A percentile compares a stretch with the other conserved stretches of the same genome.
Conservation (phyloP, 805 yeast species). For the Wickerhamomyces subpelliculosus region DNA sequence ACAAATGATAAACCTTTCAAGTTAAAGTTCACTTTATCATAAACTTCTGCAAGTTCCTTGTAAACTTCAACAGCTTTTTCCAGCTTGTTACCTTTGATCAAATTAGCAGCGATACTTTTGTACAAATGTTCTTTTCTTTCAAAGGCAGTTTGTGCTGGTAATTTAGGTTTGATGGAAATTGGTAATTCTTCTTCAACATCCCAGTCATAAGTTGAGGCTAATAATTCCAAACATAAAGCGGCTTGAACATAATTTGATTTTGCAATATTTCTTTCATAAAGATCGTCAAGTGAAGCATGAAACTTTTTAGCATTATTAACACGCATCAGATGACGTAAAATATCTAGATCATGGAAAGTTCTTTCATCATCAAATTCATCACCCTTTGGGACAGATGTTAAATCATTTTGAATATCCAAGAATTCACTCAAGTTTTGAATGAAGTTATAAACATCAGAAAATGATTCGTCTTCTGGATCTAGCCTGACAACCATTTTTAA, state of each 20-base stretch:
- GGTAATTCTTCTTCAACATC: constrained; percentile 49
- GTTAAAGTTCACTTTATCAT: constrained; percentile 67
- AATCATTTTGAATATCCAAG: constrained; percentile 56
- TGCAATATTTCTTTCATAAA: constrained; percentile 56
- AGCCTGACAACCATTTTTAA: constrained; percentile 43
- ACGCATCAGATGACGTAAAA: constrained; percentile 68
- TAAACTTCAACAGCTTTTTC: constrained; percentile 78
- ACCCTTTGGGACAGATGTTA: constrained; percentile 69
- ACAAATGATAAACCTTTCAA: constrained; percentile 68
- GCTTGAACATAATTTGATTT: constrained; percentile 73
- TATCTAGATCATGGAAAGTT: constrained; percentile 69
- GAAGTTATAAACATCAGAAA: constrained; percentile 39
- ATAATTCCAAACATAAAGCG: constrained; percentile 68
- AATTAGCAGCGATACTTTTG: constrained; percentile 64
- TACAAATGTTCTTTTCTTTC: constrained; percentile 70
- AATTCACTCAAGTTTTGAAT: constrained; percentile 53
- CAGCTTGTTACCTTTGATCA: constrained; percentile 61
- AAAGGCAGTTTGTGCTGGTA: constrained; percentile 78
- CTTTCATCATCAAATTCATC: constrained; percentile 85
- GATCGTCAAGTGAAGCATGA: constrained; percentile 68
- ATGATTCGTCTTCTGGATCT: constrained; percentile 62
- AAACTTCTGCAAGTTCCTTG: constrained; percentile 70
- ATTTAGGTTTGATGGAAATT: constrained; percentile 52
- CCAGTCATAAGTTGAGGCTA: constrained; percentile 77
- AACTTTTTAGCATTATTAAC: constrained; percentile 76